Percentiles rank a stretch among this genome's conserved stretches.
phyloP scores from a whole-genome alignment of 2,329 filamentous ascomycete species.

The Cladophialophora immunda region DNA sequence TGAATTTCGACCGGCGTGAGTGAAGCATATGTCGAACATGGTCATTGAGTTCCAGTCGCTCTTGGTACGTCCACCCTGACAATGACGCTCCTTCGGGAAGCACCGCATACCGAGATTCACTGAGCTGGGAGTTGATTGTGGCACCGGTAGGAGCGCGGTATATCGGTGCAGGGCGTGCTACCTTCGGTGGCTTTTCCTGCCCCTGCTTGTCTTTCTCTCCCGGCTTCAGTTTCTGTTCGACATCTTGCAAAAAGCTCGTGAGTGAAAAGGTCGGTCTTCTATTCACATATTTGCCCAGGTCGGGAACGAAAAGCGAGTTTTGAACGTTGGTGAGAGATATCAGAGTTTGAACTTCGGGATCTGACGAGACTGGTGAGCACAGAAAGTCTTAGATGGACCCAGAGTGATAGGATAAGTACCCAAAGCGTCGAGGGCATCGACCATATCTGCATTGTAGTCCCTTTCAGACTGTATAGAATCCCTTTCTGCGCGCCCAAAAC shows the following conservation, averaged over 20 bases:
- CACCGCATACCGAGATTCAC: constrained; percentile 19
- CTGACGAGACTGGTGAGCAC: constrained; percentile 15
- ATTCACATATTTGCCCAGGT: constrained; percentile 18
- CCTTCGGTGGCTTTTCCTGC: constrained; percentile 8
- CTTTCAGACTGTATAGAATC: constrained; percentile 12
- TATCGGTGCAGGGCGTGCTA: constrained; percentile 17
- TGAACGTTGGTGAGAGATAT: constrained; percentile 20
- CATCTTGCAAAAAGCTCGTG: constrained; percentile 17
- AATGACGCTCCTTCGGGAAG: constrained; percentile 19
- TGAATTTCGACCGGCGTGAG: constrained; percentile 20
- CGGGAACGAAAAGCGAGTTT: constrained; percentile 18
- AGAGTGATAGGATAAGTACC: constrained; percentile 1
- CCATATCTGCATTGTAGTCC: constrained; percentile 17
- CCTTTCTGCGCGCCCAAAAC: not conserved
- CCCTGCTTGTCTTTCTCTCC: constrained; percentile 9
- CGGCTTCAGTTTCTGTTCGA: constrained; percentile 20
- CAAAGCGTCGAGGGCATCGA: constrained; percentile 16
- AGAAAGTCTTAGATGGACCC: not conserved
- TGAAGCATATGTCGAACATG: constrained; percentile 22
- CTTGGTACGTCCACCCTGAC: constrained; percentile 19
- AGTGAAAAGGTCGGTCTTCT: constrained; percentile 19
- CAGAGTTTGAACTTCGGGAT: constrained; percentile 17
- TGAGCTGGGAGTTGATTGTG: constrained; percentile 18
- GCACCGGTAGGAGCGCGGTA: constrained; percentile 16
- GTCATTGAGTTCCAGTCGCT: constrained; percentile 19